Evolutionary conservation across 2,329 filamentous ascomycete species (phyloP).

Genomic region (Exophiala mesophila): DNA sequence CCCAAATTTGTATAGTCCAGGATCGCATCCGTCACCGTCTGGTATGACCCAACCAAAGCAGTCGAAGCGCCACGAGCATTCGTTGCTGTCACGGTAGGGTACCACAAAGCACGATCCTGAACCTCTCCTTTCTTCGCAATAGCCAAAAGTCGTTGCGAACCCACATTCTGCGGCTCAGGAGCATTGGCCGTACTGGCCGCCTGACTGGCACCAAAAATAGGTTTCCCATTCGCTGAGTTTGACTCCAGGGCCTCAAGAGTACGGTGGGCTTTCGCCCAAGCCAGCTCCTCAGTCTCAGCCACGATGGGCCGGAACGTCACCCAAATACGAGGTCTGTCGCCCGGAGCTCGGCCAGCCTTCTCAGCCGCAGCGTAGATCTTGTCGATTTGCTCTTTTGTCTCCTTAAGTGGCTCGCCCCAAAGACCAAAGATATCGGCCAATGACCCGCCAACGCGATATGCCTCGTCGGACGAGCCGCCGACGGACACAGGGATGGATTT

Average conservation of each 20-base stretch:
- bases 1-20: conserved; percentile 56
- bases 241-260: conserved; percentile 50
- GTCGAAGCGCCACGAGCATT: conserved; percentile 57
- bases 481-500: conserved; percentile 72
- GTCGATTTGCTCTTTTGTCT: conserved; percentile 60
- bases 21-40: conserved; percentile 52
- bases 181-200: conserved; percentile 29
- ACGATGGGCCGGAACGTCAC: conserved; percentile 60
- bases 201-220: conserved; percentile 29
- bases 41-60: conserved; percentile 51
- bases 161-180: conserved; percentile 52
- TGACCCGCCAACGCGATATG: conserved; percentile 61
- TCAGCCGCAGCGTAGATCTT: conserved; percentile 55
- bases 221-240: conserved; percentile 34
- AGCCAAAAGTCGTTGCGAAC: conserved; percentile 54
- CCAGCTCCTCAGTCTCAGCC: conserved; percentile 58
- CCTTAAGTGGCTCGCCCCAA: conserved; percentile 60
- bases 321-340: conserved; percentile 56
- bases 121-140: conserved; percentile 51
- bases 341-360: conserved; percentile 48
- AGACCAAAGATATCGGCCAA: conserved; percentile 60
- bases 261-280: conserved; percentile 57
- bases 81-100: conserved; percentile 58
- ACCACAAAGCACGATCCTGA: conserved; percentile 60
- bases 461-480: conserved; percentile 68